Evolutionary conservation across 139 green algal species (phyloP), one percentile per base, ranked within the genome.

Genomic region (Chlamydomonas applanata): DNA sequence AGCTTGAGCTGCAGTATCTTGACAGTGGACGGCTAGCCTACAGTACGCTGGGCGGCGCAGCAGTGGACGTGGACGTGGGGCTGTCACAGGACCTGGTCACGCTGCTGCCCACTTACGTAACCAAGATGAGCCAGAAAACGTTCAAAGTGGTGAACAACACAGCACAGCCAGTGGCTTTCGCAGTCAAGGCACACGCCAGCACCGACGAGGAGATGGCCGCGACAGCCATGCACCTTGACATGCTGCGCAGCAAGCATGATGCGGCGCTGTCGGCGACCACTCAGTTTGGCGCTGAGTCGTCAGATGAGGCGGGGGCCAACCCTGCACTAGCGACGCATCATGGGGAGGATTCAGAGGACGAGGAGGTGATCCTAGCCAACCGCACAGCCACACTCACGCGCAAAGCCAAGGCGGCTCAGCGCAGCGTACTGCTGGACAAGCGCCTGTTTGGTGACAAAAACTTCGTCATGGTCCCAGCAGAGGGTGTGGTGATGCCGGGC

Each of bases 101-200:
- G 14, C 71, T 94, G 52, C 69, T 90, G 78, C 85, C 88, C 22
- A 95, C 89, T 9, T 94, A 90, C 35, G 87, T 96, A 20, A 86
- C 85, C 13, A 89, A 90, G 63, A 77, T 74, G 68, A 88, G 78
- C 22, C 88, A 92, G 79, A 83, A 82, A 29, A 87, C 78, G 20
- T 93, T 95, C 75, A 85, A 81, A 60, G 65, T 90, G 20, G 44
- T 86, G 7, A 90, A 90, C 72, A 57, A 81, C 64, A 84, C 77
- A 77, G 76, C 80, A 45, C 49, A 30, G 29, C 29, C 62, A 14
- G 71, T 90, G 60, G 56, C 49, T 0, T 94, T 88, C 29, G 72
- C 68, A 24, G 72, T 90, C 13, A 82, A 85, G 29, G 53, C 77
- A 40, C 77, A 79, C 59, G 65, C 77, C 33, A 75, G 30, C 24